These are phyloP conservation scores for Saccharum spontaneum DNA, from an alignment of 176 grass and related monocot species.

Conservation along the genomic window DNA sequence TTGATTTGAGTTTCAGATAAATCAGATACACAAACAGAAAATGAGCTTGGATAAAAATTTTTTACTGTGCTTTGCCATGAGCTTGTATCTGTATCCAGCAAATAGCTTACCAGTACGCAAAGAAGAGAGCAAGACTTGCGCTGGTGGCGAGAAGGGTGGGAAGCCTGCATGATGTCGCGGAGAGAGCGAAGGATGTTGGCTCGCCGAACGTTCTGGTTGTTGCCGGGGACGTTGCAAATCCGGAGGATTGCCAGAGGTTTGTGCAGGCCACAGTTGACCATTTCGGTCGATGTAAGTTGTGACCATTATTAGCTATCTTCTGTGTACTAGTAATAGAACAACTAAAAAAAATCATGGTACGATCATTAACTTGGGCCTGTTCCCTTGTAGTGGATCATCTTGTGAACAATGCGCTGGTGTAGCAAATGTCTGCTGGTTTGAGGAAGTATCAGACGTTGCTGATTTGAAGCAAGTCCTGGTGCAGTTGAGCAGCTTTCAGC, in stretches of 20 bases:
- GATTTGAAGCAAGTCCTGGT: constrained; percentile 59
- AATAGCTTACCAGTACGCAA: constrained; percentile 71
- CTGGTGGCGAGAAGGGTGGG: constrained; percentile 49
- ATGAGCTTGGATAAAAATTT: background rate
- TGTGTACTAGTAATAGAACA: background rate
- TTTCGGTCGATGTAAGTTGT: constrained; percentile 47
- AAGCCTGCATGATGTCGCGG: constrained; percentile 47
- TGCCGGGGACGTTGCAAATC: constrained; percentile 40
- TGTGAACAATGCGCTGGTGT: constrained; percentile 69
- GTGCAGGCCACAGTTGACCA: constrained; percentile 48
- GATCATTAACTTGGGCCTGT: background rate
- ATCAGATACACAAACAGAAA: too few species aligned
- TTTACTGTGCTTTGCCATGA: background rate
- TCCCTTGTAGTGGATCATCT: constrained; percentile 64
- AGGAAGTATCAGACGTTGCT: constrained; percentile 49
- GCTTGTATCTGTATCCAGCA: constrained; percentile 22
- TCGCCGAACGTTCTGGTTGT: constrained; percentile 53
- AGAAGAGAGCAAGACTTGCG: constrained; percentile 42
- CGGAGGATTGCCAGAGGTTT: constrained; percentile 47
- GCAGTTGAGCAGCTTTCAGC: background rate
- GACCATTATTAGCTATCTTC: background rate
- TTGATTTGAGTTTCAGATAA: background rate
- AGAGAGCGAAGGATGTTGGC: constrained; percentile 16
- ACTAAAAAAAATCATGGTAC: background rate
- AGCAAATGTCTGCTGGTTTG: constrained; percentile 47